A percentile compares a stretch with the other conserved stretches of the same genome.
These are phyloP conservation scores for Musa balbisiana DNA, from an alignment of 202 grass and related monocot genomes.

Conservation along the genomic window DNA sequence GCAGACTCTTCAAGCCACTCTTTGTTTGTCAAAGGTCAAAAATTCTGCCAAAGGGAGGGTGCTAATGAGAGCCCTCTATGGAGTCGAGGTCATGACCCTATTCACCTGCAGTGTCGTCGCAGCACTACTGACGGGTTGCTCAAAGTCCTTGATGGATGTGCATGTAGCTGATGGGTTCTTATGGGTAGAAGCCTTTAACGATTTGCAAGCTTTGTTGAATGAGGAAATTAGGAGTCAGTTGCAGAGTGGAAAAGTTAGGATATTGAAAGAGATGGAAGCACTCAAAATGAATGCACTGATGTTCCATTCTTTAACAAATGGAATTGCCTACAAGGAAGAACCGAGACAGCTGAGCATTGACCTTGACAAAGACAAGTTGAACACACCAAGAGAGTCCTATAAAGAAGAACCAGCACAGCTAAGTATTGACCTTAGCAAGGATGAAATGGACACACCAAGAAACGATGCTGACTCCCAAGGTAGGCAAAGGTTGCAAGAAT, in stretches of 20 bases:
- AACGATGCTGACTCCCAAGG: slow-evolving; percentile 11
- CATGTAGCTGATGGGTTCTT: slow-evolving; percentile 54
- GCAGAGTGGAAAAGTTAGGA: slow-evolving; percentile 22
- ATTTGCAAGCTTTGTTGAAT: slow-evolving; percentile 38
- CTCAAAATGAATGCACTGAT: slow-evolving; percentile 41
- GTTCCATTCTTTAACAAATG: slow-evolving; percentile 31
- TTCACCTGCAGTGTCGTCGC: slow-evolving; percentile 47
- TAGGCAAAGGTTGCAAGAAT: slow-evolving; percentile 23
- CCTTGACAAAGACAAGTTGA: slow-evolving; percentile 22
- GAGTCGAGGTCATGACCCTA: slow-evolving; percentile 53
- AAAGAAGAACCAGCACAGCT: slow-evolving; percentile 24
- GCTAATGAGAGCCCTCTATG: slow-evolving; percentile 67
- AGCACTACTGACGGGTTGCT: slow-evolving; percentile 41
- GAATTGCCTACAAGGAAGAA: slow-evolving; percentile 20
- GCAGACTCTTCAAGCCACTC: slow-evolving; percentile 45
- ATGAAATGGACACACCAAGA: slow-evolving; percentile 9
- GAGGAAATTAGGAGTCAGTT: slow-evolving; percentile 34
- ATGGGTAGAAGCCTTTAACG: slow-evolving; percentile 58
- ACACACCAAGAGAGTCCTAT: background rate
- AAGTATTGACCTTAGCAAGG: slow-evolving; percentile 20
- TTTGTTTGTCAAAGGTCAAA: slow-evolving; percentile 58
- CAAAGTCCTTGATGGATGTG: slow-evolving; percentile 44
- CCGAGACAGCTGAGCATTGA: slow-evolving; percentile 17
- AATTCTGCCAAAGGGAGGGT: slow-evolving; percentile 71
- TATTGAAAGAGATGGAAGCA: slow-evolving; percentile 60